A percentile compares a stretch with the other conserved stretches of the same genome.
phyloP scores from a whole-genome alignment of 1,284 basidiomycete species.

The Tremellales sp. region DNA sequence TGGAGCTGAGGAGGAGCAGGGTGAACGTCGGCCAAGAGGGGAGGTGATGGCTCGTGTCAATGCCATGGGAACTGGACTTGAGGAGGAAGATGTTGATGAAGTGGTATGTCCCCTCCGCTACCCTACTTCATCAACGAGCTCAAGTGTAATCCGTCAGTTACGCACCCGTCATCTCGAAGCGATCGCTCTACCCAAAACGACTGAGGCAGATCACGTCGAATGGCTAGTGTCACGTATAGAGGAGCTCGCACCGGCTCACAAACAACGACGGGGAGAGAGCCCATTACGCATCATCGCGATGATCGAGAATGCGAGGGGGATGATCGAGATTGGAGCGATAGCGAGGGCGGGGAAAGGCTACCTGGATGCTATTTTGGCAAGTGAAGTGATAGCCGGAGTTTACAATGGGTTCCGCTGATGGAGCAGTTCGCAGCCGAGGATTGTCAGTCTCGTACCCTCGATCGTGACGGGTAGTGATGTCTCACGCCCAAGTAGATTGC shows the following conservation, averaged over 20 bases:
- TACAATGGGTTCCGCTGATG: no score
- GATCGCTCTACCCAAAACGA: conserved; percentile 75
- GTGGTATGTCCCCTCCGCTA: no score
- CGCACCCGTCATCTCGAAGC: conserved; percentile 51
- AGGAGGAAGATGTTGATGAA: conserved; percentile 63
- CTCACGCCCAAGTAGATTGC: conserved; percentile 50
- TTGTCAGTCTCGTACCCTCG: conserved; percentile 55
- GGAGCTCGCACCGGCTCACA: conserved; percentile 22
- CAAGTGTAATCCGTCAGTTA: conserved; percentile 18
- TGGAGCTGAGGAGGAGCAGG: conserved; percentile 6
- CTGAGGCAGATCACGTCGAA: conserved; percentile 63
- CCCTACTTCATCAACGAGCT: background rate
- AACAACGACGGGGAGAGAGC: conserved; percentile 18
- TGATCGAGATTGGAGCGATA: conserved; percentile 36
- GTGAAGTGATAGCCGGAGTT: conserved; percentile 25
- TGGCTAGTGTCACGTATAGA: conserved; percentile 55
- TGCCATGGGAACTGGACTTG: conserved; percentile 66
- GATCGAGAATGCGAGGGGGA: conserved; percentile 69
- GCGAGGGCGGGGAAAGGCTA: conserved; percentile 35
- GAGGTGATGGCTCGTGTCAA: conserved; percentile 73
- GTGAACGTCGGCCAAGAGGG: conserved; percentile 33
- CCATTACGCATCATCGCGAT: conserved; percentile 65
- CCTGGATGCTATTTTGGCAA: conserved; percentile 31
- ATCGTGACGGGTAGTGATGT: background rate
- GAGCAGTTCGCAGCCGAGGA: conserved; percentile 83